These are phyloP conservation scores for Cornus suecica DNA, from an alignment of 148 eudicot species.

Conservation along the genomic window DNA sequence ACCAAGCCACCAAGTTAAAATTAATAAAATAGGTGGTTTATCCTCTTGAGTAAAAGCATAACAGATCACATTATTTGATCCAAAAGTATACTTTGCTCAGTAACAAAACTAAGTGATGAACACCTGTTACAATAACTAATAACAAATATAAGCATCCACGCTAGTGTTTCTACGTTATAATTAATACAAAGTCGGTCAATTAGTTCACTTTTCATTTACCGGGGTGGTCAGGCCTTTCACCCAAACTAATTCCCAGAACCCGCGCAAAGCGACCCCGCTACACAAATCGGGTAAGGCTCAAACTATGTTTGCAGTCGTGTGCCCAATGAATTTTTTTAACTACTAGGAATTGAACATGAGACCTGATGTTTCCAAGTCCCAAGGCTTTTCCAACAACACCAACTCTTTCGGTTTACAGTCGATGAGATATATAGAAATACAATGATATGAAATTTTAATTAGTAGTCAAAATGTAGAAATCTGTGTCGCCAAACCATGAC, in stretches of 20 bases:
- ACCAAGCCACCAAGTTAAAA: not conserved
- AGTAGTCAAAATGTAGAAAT: not conserved
- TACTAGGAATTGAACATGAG: no score
- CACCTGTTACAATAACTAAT: not conserved
- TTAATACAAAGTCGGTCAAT: not conserved
- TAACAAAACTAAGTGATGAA: not conserved
- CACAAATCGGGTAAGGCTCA: no score
- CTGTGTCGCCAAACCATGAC: not conserved
- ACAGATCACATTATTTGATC: not conserved
- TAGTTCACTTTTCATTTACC: no score
- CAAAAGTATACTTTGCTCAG: not conserved
- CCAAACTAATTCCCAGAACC: no score
- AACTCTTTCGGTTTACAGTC: no score
- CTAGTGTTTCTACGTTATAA: not conserved
- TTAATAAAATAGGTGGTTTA: not conserved
- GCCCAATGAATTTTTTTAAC: no score
- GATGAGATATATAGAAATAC: not conserved
- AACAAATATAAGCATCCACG: not conserved
- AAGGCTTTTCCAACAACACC: no score
- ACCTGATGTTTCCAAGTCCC: no score
- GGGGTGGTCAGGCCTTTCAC: no score
- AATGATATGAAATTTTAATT: not conserved
- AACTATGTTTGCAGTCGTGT: no score
- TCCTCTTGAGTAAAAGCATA: not conserved
- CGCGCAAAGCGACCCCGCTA: no score